These are phyloP conservation scores for Eragrostis nindensis DNA, from an alignment of 176 grass and related monocot genomes.

Conservation along the genomic window DNA sequence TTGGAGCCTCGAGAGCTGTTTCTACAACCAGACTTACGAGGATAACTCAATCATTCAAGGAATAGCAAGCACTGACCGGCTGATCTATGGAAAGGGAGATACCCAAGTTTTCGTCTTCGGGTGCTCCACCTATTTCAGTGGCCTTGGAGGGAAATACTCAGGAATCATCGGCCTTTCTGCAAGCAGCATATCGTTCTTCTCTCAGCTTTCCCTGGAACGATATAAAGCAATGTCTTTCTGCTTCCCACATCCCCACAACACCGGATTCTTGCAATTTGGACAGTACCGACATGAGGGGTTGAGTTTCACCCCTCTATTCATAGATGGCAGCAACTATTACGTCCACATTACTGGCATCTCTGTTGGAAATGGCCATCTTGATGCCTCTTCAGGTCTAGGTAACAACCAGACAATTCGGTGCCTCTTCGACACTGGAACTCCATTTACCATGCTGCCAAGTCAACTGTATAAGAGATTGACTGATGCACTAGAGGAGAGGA, in stretches of 20 bases:
- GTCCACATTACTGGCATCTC: neutral
- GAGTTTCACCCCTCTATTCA: neutral
- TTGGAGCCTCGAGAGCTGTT: neutral
- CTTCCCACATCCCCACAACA: neutral
- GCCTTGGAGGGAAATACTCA: too few relatives aligned
- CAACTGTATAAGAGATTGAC: neutral
- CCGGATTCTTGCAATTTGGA: conserved; percentile 4
- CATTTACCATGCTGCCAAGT: neutral
- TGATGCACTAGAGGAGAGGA: neutral
- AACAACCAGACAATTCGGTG: neutral
- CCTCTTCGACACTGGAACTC: neutral
- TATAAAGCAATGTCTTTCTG: conserved; percentile 14
- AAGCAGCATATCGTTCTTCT: neutral
- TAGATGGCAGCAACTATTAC: neutral
- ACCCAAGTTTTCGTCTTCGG: neutral
- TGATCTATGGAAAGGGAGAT: neutral
- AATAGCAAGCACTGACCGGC: neutral
- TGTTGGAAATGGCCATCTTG: neutral
- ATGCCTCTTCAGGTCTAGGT: neutral
- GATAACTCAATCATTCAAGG: neutral
- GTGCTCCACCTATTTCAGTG: neutral
- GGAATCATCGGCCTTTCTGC: too few relatives aligned
- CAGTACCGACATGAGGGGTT: neutral
- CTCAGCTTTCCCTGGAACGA: neutral
- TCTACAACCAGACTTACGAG: neutral